These are phyloP conservation scores for Solanum stenotomum DNA, from an alignment of 257 asterid genomes.

Conservation along the genomic window DNA sequence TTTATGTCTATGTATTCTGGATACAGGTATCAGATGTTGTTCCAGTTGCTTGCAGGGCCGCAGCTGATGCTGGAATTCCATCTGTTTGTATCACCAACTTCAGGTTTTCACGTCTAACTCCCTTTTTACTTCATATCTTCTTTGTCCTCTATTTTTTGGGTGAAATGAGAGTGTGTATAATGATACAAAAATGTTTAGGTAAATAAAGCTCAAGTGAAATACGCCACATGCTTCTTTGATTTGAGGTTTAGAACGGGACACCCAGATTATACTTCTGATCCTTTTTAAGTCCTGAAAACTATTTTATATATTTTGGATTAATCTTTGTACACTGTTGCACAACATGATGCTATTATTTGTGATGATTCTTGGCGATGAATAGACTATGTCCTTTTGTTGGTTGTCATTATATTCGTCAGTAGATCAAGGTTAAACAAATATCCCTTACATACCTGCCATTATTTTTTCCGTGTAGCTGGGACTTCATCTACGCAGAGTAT, in stretches of 20 bases:
- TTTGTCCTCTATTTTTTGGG: background rate
- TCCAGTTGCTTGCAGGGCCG: constrained; percentile 98
- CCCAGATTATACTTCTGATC: background rate
- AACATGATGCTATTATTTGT: background rate
- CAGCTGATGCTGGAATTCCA: constrained; percentile 97
- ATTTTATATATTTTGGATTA: background rate
- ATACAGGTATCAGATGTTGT: constrained; percentile 96
- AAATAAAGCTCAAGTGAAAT: background rate
- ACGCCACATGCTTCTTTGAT: background rate
- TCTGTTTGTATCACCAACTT: constrained; percentile 93
- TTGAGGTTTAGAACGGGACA: background rate
- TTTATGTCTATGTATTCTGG: background rate
- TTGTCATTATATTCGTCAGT: background rate
- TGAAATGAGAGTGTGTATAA: background rate
- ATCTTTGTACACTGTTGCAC: background rate
- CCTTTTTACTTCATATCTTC: background rate
- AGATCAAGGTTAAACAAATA: background rate
- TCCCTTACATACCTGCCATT: background rate
- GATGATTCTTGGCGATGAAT: background rate
- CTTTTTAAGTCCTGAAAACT: background rate
- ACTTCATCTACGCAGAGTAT: constrained; percentile 93
- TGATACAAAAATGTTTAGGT: background rate
- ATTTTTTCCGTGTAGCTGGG: constrained; percentile 68
- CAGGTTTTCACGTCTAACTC: constrained; percentile 37
- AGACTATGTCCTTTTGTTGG: background rate